Percentiles rank a stretch among this genome's conserved stretches.
These are phyloP conservation scores for Colletotrichum simmondsii DNA, from an alignment of 2,329 filamentous ascomycete genomes.

Conservation along the genomic window DNA sequence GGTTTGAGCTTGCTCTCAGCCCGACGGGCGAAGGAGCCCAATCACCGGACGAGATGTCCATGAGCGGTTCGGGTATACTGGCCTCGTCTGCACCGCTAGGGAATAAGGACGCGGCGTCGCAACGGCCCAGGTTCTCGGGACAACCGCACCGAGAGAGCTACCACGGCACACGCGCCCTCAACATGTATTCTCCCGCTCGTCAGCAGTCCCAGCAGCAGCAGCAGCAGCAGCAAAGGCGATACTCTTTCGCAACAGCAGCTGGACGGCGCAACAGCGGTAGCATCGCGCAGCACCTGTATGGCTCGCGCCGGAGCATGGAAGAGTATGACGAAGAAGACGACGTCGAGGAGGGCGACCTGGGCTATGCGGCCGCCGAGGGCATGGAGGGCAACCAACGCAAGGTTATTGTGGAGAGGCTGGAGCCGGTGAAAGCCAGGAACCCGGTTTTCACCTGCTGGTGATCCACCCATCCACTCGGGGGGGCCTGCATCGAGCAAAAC, in stretches of 20 bases:
- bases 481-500: conserved; percentile 20
- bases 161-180: conserved; percentile 53
- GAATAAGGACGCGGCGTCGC: conserved; percentile 19
- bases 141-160: conserved; percentile 41
- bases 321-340: conserved; percentile 65
- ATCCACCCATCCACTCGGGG: conserved; percentile 35
- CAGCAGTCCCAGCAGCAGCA: conserved; percentile 55
- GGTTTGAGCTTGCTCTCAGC: conserved; percentile 74
- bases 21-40: conserved; percentile 52
- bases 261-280: conserved; percentile 59
- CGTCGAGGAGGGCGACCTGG: conserved; percentile 90
- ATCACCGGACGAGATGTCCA: conserved; percentile 49
- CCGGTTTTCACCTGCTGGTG: conserved; percentile 98
- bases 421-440: conserved; percentile 94
- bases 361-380: conserved; percentile 92
- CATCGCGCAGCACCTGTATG: conserved; percentile 65
- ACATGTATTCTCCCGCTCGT: conserved; percentile 57
- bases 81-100: conserved; percentile 18
- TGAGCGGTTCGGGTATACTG: conserved; percentile 30
- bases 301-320: conserved; percentile 39
- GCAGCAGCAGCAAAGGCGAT: conserved; percentile 61
- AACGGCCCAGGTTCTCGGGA: conserved; percentile 27
- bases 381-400: conserved; percentile 92
- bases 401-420: conserved; percentile 95
- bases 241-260: conserved; percentile 63